Evolutionary conservation across 495 filamentous ascomycete species (phyloP).

Genomic region (Aspergillus diversus): DNA sequence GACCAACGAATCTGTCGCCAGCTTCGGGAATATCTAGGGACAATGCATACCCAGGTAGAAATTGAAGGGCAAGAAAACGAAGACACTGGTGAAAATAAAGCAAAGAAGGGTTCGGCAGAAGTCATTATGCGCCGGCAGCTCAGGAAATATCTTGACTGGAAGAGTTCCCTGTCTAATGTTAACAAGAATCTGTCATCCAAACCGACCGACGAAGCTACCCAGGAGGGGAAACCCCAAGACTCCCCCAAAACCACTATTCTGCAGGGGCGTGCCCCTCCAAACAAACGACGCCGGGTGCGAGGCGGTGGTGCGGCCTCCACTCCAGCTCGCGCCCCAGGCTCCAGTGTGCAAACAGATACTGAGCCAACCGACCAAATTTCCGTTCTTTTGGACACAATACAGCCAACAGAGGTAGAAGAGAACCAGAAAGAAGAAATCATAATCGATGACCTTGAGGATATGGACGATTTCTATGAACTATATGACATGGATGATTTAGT

Average conservation of each 20-base stretch:
- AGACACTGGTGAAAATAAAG: constrained; percentile 45
- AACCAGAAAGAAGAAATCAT: constrained; percentile 73
- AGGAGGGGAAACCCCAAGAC: constrained; percentile 27
- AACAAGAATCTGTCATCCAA: constrained; percentile 71
- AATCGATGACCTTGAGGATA: constrained; percentile 83
- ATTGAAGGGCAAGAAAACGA: constrained; percentile 32
- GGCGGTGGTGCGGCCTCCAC: constrained; percentile 69
- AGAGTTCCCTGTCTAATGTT: constrained; percentile 83
- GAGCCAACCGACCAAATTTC: constrained; percentile 79
- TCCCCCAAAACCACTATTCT: constrained; percentile 33
- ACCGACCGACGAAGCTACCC: constrained; percentile 30
- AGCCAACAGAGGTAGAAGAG: constrained; percentile 66
- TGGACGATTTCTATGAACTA: constrained; percentile 87
- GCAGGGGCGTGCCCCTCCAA: constrained; percentile 71
- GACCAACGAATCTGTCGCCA: constrained; percentile 88
- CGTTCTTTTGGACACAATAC: constrained; percentile 65
- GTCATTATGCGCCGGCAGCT: constrained; percentile 90
- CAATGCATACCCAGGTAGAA: constrained; percentile 78
- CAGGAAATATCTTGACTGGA: constrained; percentile 91
- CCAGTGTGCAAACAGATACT: constrained; percentile 74
- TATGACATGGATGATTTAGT: constrained; percentile 91
- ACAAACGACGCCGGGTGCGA: constrained; percentile 87
- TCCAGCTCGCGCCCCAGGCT: constrained; percentile 60
- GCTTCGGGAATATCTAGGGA: constrained; percentile 86
- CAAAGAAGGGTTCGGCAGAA: constrained; percentile 67